Evolutionary conservation across 306 rosid species (phyloP).

Genomic region (Vigna hirtella): DNA sequence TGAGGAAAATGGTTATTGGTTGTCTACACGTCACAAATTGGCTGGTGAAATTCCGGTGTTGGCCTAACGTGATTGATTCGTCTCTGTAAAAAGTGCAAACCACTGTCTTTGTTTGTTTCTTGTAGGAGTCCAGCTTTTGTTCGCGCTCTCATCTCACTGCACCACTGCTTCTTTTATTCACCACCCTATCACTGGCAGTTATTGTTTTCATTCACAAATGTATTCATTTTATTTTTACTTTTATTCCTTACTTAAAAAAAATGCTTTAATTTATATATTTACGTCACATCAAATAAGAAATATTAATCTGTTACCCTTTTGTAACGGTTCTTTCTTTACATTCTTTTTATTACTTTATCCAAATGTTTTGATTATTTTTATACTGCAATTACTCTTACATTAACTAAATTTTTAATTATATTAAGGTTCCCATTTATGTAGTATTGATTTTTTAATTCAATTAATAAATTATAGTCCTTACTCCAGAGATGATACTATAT

Average conservation of each 20-base stretch:
- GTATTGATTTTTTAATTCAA: too few relatives aligned
- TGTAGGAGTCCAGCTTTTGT: conserved; percentile 36
- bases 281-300: not conserved
- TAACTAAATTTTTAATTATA: too few relatives aligned
- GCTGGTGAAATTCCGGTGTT: not conserved
- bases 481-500: too few relatives aligned
- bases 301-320: too few relatives aligned
- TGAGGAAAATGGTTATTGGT: not conserved
- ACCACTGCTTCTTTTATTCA: not conserved
- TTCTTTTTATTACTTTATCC: too few relatives aligned
- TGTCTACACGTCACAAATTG: not conserved
- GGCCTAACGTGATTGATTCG: conserved; percentile 17
- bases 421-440: too few relatives aligned
- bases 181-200: not conserved
- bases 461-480: too few relatives aligned
- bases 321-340: too few relatives aligned
- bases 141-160: conserved; percentile 46
- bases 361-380: too few relatives aligned
- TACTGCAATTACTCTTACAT: too few relatives aligned
- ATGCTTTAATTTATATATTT: not conserved
- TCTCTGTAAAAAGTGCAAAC: not conserved
- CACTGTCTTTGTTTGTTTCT: conserved; percentile 20
- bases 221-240: not conserved
- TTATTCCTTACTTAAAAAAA: not conserved
- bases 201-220: not conserved